A percentile compares a stretch with the other conserved stretches of the same genome.
Evolutionary conservation across 2,329 filamentous ascomycete species (phyloP).

Genomic region (Cercospora sp.): DNA sequence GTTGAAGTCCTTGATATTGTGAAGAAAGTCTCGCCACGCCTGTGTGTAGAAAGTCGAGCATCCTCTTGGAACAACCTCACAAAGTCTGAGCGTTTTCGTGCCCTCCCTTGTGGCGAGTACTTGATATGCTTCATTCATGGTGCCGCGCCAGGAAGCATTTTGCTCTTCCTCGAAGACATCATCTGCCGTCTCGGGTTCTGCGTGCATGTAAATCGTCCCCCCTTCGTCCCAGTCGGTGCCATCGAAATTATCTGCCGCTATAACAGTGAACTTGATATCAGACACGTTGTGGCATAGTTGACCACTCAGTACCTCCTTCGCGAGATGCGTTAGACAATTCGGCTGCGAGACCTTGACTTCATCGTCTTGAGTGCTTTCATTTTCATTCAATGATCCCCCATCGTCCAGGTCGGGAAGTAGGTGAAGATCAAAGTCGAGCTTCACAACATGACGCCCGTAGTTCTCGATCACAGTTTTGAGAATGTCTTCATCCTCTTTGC

Average conservation of each 20-base stretch:
- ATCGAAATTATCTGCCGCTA: slow-evolving; percentile 4
- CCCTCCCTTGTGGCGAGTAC: not conserved
- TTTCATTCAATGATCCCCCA: not conserved
- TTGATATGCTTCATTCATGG: slow-evolving; percentile 14
- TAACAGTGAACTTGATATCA: not conserved
- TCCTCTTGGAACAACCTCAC: slow-evolving; percentile 4
- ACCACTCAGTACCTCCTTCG: not conserved
- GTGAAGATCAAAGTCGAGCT: slow-evolving; percentile 8
- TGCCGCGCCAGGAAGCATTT: not conserved
- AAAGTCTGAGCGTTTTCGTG: not conserved
- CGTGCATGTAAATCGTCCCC: slow-evolving; percentile 1
- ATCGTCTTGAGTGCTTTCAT: not conserved
- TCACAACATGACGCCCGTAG: slow-evolving; percentile 4
- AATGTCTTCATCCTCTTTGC: not conserved
- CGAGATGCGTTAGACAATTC: not conserved
- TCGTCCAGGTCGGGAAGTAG: slow-evolving; percentile 2
- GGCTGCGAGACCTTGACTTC: not conserved
- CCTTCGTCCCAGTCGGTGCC: not conserved
- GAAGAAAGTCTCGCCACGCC: slow-evolving; percentile 2
- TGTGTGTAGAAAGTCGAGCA: not conserved
- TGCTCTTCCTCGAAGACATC: not conserved
- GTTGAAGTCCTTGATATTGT: not conserved
- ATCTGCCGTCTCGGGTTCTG: not conserved
- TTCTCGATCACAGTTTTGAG: slow-evolving; percentile 1
- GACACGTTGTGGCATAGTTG: slow-evolving; percentile 1